Base-by-base conservation (phyloP, 1,284 basidiomycete species). In the Exsudoporus floridanus region DNA sequence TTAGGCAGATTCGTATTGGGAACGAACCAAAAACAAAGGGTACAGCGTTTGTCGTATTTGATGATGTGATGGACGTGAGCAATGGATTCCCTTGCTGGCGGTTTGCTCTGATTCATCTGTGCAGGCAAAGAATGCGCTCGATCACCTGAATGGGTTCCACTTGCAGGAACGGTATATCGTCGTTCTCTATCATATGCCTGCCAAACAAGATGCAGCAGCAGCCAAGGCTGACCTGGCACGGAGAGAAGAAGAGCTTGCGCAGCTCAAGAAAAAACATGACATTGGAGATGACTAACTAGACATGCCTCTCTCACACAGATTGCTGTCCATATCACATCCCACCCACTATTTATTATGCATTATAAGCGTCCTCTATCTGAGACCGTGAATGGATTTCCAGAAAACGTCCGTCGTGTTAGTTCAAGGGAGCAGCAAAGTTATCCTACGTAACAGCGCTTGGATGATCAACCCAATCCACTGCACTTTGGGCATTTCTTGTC, bases 111-210 rank as follows among this genome's bases (percentile, higher is more conserved):
- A 68, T 56, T 49, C 51, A 46, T 37, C 46, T 43, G 14, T 27
- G 13, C 63, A 94, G 87, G 93, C 92, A 16, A 98, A 98, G 74
- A 94, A 95, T 66, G 96, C 96, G 1, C 84, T 97, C 51, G 94
- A 96, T 67, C 92, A 97, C 71, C 73, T 99, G 67, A 99, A 99
- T 65, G 97, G 96, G 36, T 99, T 99, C 77, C 96, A 99, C 75
- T 74, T 99, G 57, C 94, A 97, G 76, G 96, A 98, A 72, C 86
- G 97, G 31, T 99, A 99, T 73, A 96, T 99, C 53, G 92, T 95
- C 49, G 96, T 99, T 14, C 77, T 99, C 27, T 98, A 97, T 66
- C 96, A 99, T 69, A 96, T 98, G 85, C 94, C 94, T 35, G 89
- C 93, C 19, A 93, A 94, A 71, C 91, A 95, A 66, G 92, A 97